Conservation (phyloP, 371 early-diverging fungal species). For the Dichotomocladium elegans region DNA sequence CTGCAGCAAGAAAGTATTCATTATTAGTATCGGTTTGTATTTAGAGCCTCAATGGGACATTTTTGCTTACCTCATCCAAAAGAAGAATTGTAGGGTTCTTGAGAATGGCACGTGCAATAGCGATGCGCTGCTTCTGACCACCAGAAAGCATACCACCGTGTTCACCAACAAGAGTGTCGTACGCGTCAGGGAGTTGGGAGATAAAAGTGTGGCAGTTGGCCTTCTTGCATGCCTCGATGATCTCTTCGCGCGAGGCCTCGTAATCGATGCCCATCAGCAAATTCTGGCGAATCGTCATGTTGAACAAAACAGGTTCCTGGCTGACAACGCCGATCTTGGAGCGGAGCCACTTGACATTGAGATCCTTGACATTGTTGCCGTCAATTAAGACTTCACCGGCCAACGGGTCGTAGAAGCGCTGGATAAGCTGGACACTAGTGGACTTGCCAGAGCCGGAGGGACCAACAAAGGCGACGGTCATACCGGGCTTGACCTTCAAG, state of each 20-base stretch:
- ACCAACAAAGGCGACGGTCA: slow-evolving; percentile 78
- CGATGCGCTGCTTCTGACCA: slow-evolving; percentile 30
- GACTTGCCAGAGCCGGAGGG: slow-evolving; percentile 67
- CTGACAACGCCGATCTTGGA: slow-evolving; percentile 74
- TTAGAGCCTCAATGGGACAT: background rate
- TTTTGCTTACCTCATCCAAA: slow-evolving; percentile 51
- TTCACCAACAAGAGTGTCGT: slow-evolving; percentile 77
- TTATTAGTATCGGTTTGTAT: background rate
- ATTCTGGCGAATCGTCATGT: slow-evolving; percentile 74
- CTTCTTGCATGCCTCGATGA: slow-evolving; percentile 51
- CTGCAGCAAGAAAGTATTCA: slow-evolving; percentile 24
- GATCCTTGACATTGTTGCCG: slow-evolving; percentile 57
- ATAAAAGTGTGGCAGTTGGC: slow-evolving; percentile 81
- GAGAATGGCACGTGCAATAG: slow-evolving; percentile 60
- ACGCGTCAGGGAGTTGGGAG: slow-evolving; percentile 58
- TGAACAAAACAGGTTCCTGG: slow-evolving; percentile 87
- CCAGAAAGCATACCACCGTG: slow-evolving; percentile 51
- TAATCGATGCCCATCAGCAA: slow-evolving; percentile 61
- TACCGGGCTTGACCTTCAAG: slow-evolving; percentile 66
- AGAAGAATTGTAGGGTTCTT: slow-evolving; percentile 82
- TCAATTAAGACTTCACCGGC: slow-evolving; percentile 62
- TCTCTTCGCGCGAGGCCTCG: slow-evolving; percentile 45
- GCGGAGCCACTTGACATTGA: slow-evolving; percentile 61
- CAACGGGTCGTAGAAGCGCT: slow-evolving; percentile 79
- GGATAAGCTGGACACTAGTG: slow-evolving; percentile 80